Evolutionary conservation across 1,284 basidiomycete species (phyloP).

Genomic region (Ganoderma multipileum): DNA sequence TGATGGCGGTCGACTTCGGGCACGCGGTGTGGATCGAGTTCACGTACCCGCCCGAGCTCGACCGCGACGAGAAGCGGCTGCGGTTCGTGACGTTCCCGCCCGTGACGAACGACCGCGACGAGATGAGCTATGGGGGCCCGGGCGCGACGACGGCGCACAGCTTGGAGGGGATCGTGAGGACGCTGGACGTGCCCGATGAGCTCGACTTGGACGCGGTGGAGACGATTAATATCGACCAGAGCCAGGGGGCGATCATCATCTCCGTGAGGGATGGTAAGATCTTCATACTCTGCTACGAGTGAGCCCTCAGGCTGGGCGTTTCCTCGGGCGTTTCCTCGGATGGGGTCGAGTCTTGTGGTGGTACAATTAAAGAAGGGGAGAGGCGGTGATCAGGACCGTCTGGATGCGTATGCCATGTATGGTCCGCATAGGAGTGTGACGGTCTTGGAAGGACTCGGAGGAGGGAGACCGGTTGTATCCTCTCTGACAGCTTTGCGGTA

Average conservation of each 20-base stretch:
- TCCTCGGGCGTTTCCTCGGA: too few relatives aligned
- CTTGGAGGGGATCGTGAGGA: constrained; percentile 58
- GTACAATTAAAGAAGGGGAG: not conserved
- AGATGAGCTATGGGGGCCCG: constrained; percentile 22
- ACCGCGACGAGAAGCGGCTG: constrained; percentile 53
- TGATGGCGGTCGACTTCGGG: constrained; percentile 81
- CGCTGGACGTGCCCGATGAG: constrained; percentile 67
- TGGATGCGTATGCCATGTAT: not conserved
- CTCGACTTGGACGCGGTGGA: constrained; percentile 69
- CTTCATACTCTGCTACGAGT: constrained; percentile 76
- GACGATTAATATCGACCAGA: constrained; percentile 80
- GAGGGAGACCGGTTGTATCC: constrained; percentile 9
- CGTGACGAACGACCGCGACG: constrained; percentile 41
- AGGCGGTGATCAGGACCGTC: not conserved
- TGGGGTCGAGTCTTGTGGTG: not conserved
- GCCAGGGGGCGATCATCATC: constrained; percentile 75
- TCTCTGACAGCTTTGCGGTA: constrained; percentile 17
- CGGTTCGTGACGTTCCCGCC: constrained; percentile 75
- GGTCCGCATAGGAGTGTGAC: not conserved
- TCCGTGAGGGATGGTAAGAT: constrained; percentile 72
- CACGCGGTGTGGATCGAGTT: constrained; percentile 80
- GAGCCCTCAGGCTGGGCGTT: constrained; percentile 17
- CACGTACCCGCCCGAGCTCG: constrained; percentile 42
- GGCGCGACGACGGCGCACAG: constrained; percentile 26
- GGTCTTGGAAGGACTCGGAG: not conserved